Evolutionary conservation across 2,329 filamentous ascomycete genomes (phyloP), one percentile per base, ranked within the genome.

Genomic region (Aspergillus bombycis): DNA sequence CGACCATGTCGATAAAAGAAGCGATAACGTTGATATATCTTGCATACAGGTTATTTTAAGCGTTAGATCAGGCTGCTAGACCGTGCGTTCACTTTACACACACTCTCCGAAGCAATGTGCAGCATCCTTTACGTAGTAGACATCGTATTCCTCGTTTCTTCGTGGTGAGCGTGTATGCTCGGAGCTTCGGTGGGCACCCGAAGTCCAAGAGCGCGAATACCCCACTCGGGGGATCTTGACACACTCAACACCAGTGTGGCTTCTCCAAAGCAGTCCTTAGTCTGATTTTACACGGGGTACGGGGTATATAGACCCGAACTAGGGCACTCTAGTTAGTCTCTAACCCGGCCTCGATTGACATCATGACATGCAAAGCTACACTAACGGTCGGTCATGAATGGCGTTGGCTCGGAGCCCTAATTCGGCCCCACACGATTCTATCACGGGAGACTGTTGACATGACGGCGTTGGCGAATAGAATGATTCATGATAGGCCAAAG

Each of bases 311-410:
- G 8, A n/a, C 16, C 38, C 38, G 38, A 41, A 10, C 38, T 41
- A 10, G 3, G 1, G 8, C 38, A 10, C 16, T 1, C n/a, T n/a
- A 2, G 38, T 41, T 10, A n/a, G 4, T 10, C 3, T 41, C 19
- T 0, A n/a, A n/a, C 6, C 36, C 7, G 19, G 38, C 38, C 38
- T 4, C 16, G 2, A 41, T 41, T 41, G 38, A n/a, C n/a, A n/a
- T n/a, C n/a, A n/a, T n/a, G n/a, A n/a, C 38, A 0, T 4, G 38
- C 2, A 10, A 19, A 41, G 4, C 2, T 1, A 8, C 7, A n/a
- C 16, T n/a, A n/a, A 9, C 8, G 38, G 38, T 10, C 16, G 1
- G 16, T 41, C 16, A 41, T n/a, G 7, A 1, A 41, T 2, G 19
- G 38, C 10, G 6, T 48, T 26, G 45, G 45, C 16, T 48, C 45